Evolutionary conservation across 2,329 filamentous ascomycete species (phyloP).

Genomic region (Neonectria sp.): DNA sequence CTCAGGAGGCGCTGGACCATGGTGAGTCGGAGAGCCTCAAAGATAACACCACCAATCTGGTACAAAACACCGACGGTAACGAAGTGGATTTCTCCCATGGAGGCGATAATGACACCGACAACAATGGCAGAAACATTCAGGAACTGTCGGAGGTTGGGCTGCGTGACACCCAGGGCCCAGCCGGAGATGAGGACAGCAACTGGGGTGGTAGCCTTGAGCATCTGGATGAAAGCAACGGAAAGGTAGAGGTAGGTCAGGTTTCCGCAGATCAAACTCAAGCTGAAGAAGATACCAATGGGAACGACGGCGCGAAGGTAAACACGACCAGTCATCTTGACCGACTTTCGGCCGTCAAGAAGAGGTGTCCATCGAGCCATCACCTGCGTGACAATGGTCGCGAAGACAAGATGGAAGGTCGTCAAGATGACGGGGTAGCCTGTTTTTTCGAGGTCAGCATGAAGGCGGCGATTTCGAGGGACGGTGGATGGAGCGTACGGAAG

Average conservation of each 20-base stretch:
- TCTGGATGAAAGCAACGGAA: slow-evolving; percentile 97
- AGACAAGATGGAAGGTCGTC: slow-evolving; percentile 95
- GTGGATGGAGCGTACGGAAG: slow-evolving; percentile 69
- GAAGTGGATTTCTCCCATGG: slow-evolving; percentile 96
- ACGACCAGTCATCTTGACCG: slow-evolving; percentile 95
- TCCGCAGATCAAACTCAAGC: slow-evolving; percentile 94
- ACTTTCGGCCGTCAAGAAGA: slow-evolving; percentile 93
- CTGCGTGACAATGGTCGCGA: slow-evolving; percentile 96
- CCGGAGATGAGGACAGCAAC: slow-evolving; percentile 92
- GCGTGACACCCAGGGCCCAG: slow-evolving; percentile 88
- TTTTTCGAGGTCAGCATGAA: slow-evolving; percentile 36
- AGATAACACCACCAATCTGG: slow-evolving; percentile 84
- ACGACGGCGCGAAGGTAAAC: slow-evolving; percentile 95
- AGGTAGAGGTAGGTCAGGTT: slow-evolving; percentile 97
- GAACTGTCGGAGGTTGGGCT: slow-evolving; percentile 88
- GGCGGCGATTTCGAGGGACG: slow-evolving; percentile 12
- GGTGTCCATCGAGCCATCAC: slow-evolving; percentile 90
- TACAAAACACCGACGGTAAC: slow-evolving; percentile 84
- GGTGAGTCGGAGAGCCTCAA: slow-evolving; percentile 86
- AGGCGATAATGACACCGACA: slow-evolving; percentile 93
- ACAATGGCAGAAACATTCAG: slow-evolving; percentile 97
- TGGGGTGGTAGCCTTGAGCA: slow-evolving; percentile 98
- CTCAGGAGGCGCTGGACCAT: slow-evolving; percentile 88
- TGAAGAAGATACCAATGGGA: slow-evolving; percentile 96
- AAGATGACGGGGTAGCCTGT: slow-evolving; percentile 83